Conservation (phyloP, 257 asterid genomes). For the Solanum verrucosum region DNA sequence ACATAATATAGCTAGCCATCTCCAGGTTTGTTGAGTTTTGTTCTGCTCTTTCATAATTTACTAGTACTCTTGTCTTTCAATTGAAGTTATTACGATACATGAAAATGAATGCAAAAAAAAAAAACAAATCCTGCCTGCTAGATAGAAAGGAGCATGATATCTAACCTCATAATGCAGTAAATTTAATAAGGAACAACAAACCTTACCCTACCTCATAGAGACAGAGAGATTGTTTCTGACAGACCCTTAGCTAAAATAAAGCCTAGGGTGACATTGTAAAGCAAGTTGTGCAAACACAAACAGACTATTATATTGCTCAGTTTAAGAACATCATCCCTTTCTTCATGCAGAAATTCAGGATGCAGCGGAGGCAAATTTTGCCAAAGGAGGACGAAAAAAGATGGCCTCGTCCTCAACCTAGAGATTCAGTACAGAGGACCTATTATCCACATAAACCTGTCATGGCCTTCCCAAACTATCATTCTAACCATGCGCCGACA, state of each 20-base stretch:
- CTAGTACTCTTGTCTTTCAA: background rate
- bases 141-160: background rate
- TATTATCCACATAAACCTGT: conserved; percentile 26
- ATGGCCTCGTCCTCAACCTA: conserved; percentile 27
- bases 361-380: conserved; percentile 35
- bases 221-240: too few relatives aligned
- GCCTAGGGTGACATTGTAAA: background rate
- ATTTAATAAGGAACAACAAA: background rate
- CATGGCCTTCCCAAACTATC: conserved; percentile 36
- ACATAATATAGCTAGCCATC: conserved; percentile 49
- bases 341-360: conserved; percentile 34
- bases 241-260: too few relatives aligned
- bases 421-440: conserved; percentile 17
- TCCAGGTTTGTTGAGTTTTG: conserved; percentile 21
- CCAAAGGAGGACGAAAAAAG: conserved; percentile 27
- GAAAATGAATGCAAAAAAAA: background rate
- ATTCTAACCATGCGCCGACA: conserved; percentile 13
- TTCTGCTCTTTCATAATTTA: background rate
- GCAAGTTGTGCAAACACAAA: background rate
- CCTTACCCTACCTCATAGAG: background rate
- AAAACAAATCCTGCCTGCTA: background rate
- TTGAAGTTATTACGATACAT: background rate
- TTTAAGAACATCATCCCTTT: background rate
- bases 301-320: background rate
- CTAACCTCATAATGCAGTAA: background rate